A percentile compares a stretch with the other conserved stretches of the same genome.
These are phyloP conservation scores for Polygonum aviculare DNA, from an alignment of 148 eudicot genomes.

Conservation along the genomic window DNA sequence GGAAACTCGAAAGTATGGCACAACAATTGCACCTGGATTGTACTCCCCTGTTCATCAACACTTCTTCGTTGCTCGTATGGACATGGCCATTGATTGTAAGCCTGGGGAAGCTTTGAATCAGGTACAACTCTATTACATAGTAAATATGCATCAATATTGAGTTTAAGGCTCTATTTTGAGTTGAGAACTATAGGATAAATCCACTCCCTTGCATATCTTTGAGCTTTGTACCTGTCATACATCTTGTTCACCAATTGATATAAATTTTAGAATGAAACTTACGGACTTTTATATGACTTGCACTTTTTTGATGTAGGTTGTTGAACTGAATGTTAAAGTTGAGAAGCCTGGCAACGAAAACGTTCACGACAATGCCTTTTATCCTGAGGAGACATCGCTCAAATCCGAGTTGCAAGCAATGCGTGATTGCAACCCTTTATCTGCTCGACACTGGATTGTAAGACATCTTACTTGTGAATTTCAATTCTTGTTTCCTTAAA, in stretches of 20 bases:
- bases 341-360: constrained; percentile 86
- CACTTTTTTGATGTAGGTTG: constrained; percentile 42
- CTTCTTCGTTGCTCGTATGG: constrained; percentile 99
- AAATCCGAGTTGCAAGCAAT: constrained; percentile 78
- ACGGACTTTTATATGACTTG: background rate
- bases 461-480: constrained; percentile 14
- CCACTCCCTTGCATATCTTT: too few species aligned
- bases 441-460: constrained; percentile 99
- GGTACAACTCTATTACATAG: constrained; percentile 28
- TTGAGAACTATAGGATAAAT: too few species aligned
- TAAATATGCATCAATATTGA: too few species aligned
- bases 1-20: constrained; percentile 91
- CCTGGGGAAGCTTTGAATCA: constrained; percentile 96
- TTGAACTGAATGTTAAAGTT: constrained; percentile 85
- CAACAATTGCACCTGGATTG: constrained; percentile 93
- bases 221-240: background rate
- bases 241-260: background rate
- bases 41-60: constrained; percentile 99
- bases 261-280: background rate
- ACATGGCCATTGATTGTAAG: constrained; percentile 95
- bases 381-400: constrained; percentile 83
- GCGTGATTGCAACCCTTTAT: constrained; percentile 83
- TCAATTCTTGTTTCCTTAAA: background rate
- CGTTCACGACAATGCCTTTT: constrained; percentile 89
- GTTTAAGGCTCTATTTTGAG: too few species aligned